Evolutionary conservation across 768 basidiomycete species (phyloP), one percentile per base, ranked within the genome.

Genomic region (Lactarius sanguifluus): DNA sequence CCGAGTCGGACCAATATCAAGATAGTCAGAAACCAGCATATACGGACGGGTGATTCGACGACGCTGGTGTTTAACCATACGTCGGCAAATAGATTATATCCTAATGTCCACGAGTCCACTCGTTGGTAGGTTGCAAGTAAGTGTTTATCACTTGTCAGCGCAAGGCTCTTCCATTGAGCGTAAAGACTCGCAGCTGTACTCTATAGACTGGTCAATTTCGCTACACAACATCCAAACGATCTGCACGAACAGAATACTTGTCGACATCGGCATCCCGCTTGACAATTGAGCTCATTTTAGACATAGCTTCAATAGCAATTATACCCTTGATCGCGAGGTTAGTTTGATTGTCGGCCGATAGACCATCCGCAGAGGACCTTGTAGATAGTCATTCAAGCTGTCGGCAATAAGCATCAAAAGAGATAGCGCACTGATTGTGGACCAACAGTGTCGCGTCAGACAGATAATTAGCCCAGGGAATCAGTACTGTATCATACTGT

Each of bases 291-390:
- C 80, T 79, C 50, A 90, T 85, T 66, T 83, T 77, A 3, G 83
- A 79, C 86, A 89, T 88, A 5, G 84, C 85, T 67, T 82, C 76
- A 71, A 89, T 86, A 6, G 86, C 87, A 57, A 88, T 76, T 64
- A 88, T 86, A 45, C 88, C 88, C 71, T 90, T 90, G 75, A 89
- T 84, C 5, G 87, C 88, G n/a, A 88, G 78, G 71, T 88, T 89
- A 16, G 87, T 89, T 71, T 87, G 86, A 70, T 89, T 88, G 9
- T 80, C 79, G 30, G 34, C 61, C 3, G 57, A 20, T 18, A 52
- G 32, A 8, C 32, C 32, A 7, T 32, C 32, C 7, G 32, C 32
- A 32, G 32, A 32, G 32, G 32, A 32, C 41, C 73, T 71, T 61
- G 30, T n/a, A 20, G 25, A 1, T 34, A 9, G 13, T 34, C 43